Conservation (phyloP, 352 stramenopile species). For the Thraustochytrium striatum region DNA sequence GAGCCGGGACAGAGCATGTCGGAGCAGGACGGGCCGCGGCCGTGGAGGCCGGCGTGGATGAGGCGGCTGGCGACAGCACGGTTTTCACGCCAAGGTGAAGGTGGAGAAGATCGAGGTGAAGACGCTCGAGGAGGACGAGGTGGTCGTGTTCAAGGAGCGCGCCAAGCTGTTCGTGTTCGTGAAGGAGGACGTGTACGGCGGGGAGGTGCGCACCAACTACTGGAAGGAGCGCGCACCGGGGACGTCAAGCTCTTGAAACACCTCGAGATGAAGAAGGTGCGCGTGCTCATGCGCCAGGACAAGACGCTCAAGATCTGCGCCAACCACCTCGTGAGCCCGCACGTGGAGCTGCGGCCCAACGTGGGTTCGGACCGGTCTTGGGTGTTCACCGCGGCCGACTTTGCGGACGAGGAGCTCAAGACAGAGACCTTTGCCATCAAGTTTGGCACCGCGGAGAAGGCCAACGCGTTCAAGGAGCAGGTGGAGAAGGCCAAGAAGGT, state of each 20-base stretch:
- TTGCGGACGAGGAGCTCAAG: slow-evolving; percentile 76
- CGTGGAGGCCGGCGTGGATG: slow-evolving; percentile 44
- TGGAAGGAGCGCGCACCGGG: slow-evolving; percentile 81
- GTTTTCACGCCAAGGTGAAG: slow-evolving; percentile 43
- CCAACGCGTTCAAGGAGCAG: slow-evolving; percentile 81
- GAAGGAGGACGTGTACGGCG: slow-evolving; percentile 45
- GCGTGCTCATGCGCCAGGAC: slow-evolving; percentile 81
- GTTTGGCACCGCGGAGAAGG: slow-evolving; percentile 78
- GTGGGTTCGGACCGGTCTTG: slow-evolving; percentile 82
- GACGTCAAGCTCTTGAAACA: slow-evolving; percentile 84
- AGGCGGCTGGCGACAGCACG: slow-evolving; percentile 32
- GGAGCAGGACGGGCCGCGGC: too few relatives aligned
- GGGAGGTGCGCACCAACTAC: slow-evolving; percentile 45
- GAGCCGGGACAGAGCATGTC: too few relatives aligned
- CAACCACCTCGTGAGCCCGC: slow-evolving; percentile 73
- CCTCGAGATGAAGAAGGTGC: slow-evolving; percentile 80
- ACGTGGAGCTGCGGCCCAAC: slow-evolving; percentile 74
- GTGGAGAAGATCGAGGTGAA: slow-evolving; percentile 47
- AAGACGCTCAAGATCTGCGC: slow-evolving; percentile 85
- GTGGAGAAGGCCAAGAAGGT: slow-evolving; percentile 75
- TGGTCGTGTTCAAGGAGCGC: slow-evolving; percentile 44
- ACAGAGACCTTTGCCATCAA: slow-evolving; percentile 77
- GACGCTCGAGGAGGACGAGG: slow-evolving; percentile 46
- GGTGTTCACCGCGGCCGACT: slow-evolving; percentile 84
- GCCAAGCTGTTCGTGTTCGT: slow-evolving; percentile 50